phyloP scores from a whole-genome alignment of 2,329 filamentous ascomycete genomes.

The Epichloe elymi region DNA sequence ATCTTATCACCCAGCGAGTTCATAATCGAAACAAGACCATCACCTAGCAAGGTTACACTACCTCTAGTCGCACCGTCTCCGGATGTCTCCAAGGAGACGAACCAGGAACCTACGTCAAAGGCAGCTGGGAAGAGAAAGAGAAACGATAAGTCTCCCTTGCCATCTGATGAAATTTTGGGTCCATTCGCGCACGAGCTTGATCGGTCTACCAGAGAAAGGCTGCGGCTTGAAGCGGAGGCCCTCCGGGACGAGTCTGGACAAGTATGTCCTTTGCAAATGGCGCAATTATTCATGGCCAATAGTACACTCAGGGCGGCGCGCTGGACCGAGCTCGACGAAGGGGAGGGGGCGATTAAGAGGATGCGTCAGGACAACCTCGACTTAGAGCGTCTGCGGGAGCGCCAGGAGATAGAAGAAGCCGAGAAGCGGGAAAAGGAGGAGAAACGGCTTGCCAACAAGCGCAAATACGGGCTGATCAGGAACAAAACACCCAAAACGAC shows the following conservation, averaged over 20 bases:
- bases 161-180: neutral
- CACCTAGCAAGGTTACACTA: neutral
- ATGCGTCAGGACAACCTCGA: slow-evolving; percentile 12
- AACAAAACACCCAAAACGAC: slow-evolving; percentile 4
- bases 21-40: neutral
- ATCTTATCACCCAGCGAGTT: neutral
- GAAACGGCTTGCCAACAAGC: slow-evolving; percentile 12
- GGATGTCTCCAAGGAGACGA: neutral
- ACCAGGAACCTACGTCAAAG: neutral
- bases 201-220: neutral
- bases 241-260: slow-evolving; percentile 8
- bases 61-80: neutral
- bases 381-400: slow-evolving; percentile 6
- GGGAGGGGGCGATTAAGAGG: slow-evolving; percentile 6
- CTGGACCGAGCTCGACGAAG: slow-evolving; percentile 11
- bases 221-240: neutral
- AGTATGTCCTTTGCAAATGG: slow-evolving; percentile 10
- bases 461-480: slow-evolving; percentile 11
- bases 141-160: neutral
- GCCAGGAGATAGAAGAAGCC: slow-evolving; percentile 9
- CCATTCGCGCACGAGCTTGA: neutral
- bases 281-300: slow-evolving; percentile 11
- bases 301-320: neutral
- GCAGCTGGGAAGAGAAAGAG: neutral
- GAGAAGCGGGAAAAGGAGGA: slow-evolving; percentile 9